Base-by-base conservation (phyloP, 2,329 filamentous ascomycete species). In the Colletotrichum godetiae region DNA sequence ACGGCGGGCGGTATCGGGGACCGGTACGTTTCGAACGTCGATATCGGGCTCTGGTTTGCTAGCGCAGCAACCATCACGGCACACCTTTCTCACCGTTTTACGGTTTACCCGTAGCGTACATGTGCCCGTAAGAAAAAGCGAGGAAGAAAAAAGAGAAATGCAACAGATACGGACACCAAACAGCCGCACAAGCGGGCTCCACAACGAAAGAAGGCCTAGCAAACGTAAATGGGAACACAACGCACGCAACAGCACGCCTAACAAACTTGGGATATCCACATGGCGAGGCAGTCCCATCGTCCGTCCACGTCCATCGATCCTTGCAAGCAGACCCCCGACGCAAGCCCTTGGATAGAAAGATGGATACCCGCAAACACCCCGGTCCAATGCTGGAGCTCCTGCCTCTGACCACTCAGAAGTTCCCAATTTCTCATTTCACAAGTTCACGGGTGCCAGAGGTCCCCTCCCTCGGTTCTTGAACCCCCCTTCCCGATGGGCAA, bases 351-450 rank as follows among this genome's bases (percentile, higher is more conserved):
- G 29, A 64, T 46, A 63, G 62, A 53, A 27, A 57, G 37, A 73
- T 67, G 60, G 70, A 67, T 22, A 31, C 67, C 35, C 55, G 42
- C 33, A 22, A 66, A 66, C 8, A 27, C 67, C 66, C 70, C 35
- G 49, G 66, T 61, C 27, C 15, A 33, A 33, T 27, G 64, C 70
- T 65, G 70, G 60, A 65, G 70, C 70, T 65, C 35, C 27, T 12
- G 53, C 46, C 56, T 70, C 60, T 64, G 69, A 11, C 73, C 73
- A 73, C 11, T 74, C 65, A 74, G 55, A 61, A 60, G 6, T 19
- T 49, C n/a, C 11, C 69, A 64, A 74, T 73, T 74, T 73, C 69
- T 65, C 56, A 74, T 74, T 73, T 61, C 60, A 60, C 66, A 63
- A 33, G 52, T 33, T 22, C 29, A 22, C 29, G 22, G 46, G 19